Evolutionary conservation across 345 rosid species (phyloP), one percentile per base, ranked within the genome.

Genomic region (Eucalyptus curtisii): DNA sequence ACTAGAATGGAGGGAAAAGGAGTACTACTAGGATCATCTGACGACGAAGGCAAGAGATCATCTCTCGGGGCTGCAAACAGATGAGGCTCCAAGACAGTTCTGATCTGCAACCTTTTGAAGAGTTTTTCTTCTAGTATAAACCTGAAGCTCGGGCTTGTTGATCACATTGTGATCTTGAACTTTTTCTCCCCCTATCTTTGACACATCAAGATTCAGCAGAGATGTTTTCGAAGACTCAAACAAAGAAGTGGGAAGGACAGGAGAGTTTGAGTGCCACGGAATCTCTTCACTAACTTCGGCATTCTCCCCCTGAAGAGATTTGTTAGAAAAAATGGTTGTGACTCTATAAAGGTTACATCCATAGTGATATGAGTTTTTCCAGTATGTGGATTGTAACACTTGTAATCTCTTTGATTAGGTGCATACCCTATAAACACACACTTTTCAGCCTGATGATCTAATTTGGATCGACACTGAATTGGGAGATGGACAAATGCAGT

Each of bases 121-220:
- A 68, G 25, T 71, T 71, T 71, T 19, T 68, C 4, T 19, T 71
- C 25, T 17, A 19, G 13, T 17, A 71, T 19, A 71, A 71, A 71
- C 13, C 1, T 71, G 0, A 33, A 33, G 8, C 24, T 71, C 1
- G 1, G 0, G 13, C 24, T 3, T 71, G 44, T 71, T 33, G 7
- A 71, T 71, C 13, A 71, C 4, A 17, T 71, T 71, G 0, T 71
- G 44, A 71, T 33, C 81, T 33, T 33, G 25, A 71, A 71, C 44
- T 33, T 71, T 68, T 71, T 33, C 25, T 33, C 3, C 7, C 45
- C 81, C 7, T 33, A 5, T 33, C 13, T 71, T 71, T 71, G 0
- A 71, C 81, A 17, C 44, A 9, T 33, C 24, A 71, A 33, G 45
- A 33, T 33, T 71, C 0, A 1, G 1, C 7, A 19, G 0, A 33